phyloP scores from a whole-genome alignment of 768 basidiomycete species.

The Termitomyces sp. region DNA sequence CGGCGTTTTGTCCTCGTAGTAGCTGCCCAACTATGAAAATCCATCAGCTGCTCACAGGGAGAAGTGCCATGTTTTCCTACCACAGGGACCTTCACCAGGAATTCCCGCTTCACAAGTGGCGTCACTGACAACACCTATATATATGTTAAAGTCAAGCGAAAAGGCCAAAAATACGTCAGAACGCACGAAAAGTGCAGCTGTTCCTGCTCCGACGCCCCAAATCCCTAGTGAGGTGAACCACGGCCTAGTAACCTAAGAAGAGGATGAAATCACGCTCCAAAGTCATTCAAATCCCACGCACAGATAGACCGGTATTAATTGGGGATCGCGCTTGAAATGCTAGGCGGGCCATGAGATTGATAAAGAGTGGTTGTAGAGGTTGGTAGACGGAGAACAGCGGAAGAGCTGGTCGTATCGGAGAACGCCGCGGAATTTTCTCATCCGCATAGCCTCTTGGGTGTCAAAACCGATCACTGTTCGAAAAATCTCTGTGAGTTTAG shows the following conservation, averaged over 20 bases:
- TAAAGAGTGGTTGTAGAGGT: constrained; percentile 7
- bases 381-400: constrained; percentile 25
- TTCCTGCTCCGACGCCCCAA: constrained; percentile 71
- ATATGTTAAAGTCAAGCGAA: background rate
- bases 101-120: constrained; percentile 74
- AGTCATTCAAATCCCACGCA: constrained; percentile 20
- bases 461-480: constrained; percentile 5
- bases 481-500: background rate
- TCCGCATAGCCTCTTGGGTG: background rate
- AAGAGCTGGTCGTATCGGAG: constrained; percentile 22
- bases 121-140: constrained; percentile 74
- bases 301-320: constrained; percentile 30
- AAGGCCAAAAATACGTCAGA: background rate
- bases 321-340: constrained; percentile 36
- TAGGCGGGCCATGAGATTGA: constrained; percentile 38
- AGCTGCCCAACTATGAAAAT: constrained; percentile 51
- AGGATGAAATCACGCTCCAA: constrained; percentile 12
- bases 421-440: constrained; percentile 22
- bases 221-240: constrained; percentile 62
- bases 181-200: constrained; percentile 65
- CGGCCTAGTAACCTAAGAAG: constrained; percentile 41
- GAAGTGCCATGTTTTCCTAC: constrained; percentile 40
- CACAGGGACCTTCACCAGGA: constrained; percentile 70
- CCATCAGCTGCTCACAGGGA: constrained; percentile 4
- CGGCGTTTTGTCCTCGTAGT: constrained; percentile 78